Conservation (phyloP, 805 yeast genomes). For the Kodamaea hsintzibuensis region DNA sequence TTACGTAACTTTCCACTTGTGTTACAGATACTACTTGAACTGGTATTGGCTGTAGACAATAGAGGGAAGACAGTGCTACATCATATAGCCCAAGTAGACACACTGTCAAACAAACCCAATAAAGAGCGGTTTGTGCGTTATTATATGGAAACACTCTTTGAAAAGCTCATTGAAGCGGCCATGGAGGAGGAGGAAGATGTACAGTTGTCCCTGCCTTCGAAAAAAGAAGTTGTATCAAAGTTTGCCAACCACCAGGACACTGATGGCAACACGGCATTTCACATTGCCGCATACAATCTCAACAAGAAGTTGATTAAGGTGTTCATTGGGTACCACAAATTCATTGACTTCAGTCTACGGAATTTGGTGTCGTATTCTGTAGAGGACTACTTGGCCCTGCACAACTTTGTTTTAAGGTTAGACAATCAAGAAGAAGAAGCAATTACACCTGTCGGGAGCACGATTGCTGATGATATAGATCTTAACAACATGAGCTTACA, state of each 20-base stretch:
- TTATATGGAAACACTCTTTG: slow-evolving; percentile 39
- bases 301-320: slow-evolving; percentile 25
- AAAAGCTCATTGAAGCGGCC: slow-evolving; percentile 21
- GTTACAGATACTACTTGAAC: slow-evolving; percentile 35
- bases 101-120: slow-evolving; percentile 20
- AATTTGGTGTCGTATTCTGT: slow-evolving; percentile 26
- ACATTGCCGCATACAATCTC: slow-evolving; percentile 67
- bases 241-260: slow-evolving; percentile 86
- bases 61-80: slow-evolving; percentile 44
- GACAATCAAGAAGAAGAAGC: slow-evolving; percentile 12
- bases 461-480: neutral
- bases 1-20: slow-evolving; percentile 38
- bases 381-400: slow-evolving; percentile 30
- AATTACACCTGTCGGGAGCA: neutral
- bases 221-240: slow-evolving; percentile 28
- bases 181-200: slow-evolving; percentile 19
- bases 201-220: neutral
- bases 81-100: slow-evolving; percentile 38
- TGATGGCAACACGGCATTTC: slow-evolving; percentile 94
- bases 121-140: slow-evolving; percentile 40
- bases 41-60: slow-evolving; percentile 38
- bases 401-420: slow-evolving; percentile 26
- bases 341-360: slow-evolving; percentile 25
- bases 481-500: slow-evolving; percentile 3
- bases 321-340: slow-evolving; percentile 25